Percentiles rank a stretch among this genome's conserved stretches.
Evolutionary conservation across 1,284 basidiomycete genomes (phyloP).

Genomic region (Heterobasidion annosum): DNA sequence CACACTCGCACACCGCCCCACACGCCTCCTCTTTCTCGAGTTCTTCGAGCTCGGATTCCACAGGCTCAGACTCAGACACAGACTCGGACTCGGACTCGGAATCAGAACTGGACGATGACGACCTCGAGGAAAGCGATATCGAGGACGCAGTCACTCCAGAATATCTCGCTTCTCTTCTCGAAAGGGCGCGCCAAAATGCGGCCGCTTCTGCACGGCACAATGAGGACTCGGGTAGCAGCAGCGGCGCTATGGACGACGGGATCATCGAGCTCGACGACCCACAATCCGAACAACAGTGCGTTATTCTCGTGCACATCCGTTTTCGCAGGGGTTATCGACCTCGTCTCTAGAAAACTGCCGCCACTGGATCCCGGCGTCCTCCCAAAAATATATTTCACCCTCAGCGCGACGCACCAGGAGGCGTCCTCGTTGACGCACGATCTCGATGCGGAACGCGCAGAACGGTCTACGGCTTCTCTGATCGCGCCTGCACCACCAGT

Average conservation of each 20-base stretch:
- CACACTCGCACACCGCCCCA: background rate
- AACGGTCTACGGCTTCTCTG: slow-evolving; percentile 34
- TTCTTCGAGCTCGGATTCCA: slow-evolving; percentile 5
- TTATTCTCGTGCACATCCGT: slow-evolving; percentile 11
- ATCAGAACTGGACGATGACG: slow-evolving; percentile 18
- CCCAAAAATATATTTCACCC: slow-evolving; percentile 52
- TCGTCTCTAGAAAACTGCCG: slow-evolving; percentile 46
- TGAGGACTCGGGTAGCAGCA: background rate
- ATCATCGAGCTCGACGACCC: slow-evolving; percentile 30
- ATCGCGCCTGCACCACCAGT: slow-evolving; percentile 43
- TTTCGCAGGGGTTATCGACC: background rate
- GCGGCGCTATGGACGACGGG: slow-evolving; percentile 27
- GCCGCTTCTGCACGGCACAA: slow-evolving; percentile 4
- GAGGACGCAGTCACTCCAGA: slow-evolving; percentile 43
- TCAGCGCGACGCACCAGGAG: slow-evolving; percentile 32
- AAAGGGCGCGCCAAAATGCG: slow-evolving; percentile 34
- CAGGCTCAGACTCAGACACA: slow-evolving; percentile 24
- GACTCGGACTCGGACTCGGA: slow-evolving; percentile 21
- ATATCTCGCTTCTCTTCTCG: slow-evolving; percentile 56
- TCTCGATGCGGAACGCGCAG: slow-evolving; percentile 47
- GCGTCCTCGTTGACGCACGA: slow-evolving; percentile 44
- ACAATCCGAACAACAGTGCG: slow-evolving; percentile 27
- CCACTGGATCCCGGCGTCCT: slow-evolving; percentile 53
- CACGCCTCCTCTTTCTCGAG: background rate
- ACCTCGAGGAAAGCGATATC: slow-evolving; percentile 17